Conservation (phyloP, 2,329 filamentous ascomycete species). For the Teratosphaeria epicoccoides region DNA sequence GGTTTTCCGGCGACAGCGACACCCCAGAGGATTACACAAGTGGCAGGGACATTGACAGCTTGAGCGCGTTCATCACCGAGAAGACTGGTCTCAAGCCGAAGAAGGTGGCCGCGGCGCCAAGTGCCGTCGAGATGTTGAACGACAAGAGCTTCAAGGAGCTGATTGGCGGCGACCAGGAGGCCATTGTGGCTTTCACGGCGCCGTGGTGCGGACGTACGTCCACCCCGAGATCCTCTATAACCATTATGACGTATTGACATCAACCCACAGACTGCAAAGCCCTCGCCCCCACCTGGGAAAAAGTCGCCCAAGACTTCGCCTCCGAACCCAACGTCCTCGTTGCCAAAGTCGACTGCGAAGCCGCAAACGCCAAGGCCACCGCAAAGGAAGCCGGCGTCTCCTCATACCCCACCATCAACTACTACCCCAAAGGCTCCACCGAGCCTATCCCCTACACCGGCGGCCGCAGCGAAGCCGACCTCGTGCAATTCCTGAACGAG, state of each 20-base stretch:
- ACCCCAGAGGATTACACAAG: slow-evolving; percentile 76
- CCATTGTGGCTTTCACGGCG: slow-evolving; percentile 91
- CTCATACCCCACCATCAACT: slow-evolving; percentile 96
- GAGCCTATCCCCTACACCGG: slow-evolving; percentile 62
- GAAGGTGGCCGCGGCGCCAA: slow-evolving; percentile 60
- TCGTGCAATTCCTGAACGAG: slow-evolving; percentile 75
- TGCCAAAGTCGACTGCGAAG: slow-evolving; percentile 92
- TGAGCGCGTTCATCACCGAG: slow-evolving; percentile 69
- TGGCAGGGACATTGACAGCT: slow-evolving; percentile 76
- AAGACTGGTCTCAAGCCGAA: slow-evolving; percentile 79
- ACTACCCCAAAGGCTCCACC: slow-evolving; percentile 77
- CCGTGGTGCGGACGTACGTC: slow-evolving; percentile 96
- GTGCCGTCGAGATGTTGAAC: slow-evolving; percentile 67
- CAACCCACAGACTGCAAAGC: slow-evolving; percentile 74
- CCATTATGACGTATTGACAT: slow-evolving; percentile 3
- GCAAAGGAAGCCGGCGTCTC: slow-evolving; percentile 66
- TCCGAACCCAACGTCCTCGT: slow-evolving; percentile 70
- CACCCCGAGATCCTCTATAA: background rate
- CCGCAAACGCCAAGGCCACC: slow-evolving; percentile 69
- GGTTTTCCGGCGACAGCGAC: slow-evolving; percentile 89
- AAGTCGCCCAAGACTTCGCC: slow-evolving; percentile 68
- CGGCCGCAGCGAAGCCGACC: slow-evolving; percentile 62
- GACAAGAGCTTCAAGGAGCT: slow-evolving; percentile 67
- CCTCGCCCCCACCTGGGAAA: slow-evolving; percentile 84
- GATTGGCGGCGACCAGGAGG: slow-evolving; percentile 77